Base-by-base conservation (phyloP, 768 basidiomycete genomes). In the Trametes sanguinea region DNA sequence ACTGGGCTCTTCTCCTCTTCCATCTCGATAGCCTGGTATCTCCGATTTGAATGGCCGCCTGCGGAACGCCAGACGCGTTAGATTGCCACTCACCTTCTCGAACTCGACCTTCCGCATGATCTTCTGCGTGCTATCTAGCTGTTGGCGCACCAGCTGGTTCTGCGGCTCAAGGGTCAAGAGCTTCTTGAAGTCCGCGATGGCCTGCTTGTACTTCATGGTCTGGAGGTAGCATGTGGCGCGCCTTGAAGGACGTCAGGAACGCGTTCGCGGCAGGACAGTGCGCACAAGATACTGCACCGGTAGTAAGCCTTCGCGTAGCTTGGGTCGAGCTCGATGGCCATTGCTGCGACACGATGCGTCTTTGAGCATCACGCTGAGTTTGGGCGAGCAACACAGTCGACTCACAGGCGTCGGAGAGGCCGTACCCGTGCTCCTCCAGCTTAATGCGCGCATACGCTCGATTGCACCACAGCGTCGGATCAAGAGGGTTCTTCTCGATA, bases 381-480 rank as follows among this genome's bases (percentile, higher is more conserved):
- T 13, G 29, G 30, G 17, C 29, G 33, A 6, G n/a, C 35, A 22
- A 6, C 16, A 2, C 33, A 17, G 37, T 4, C 7, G 37, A 83
- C 89, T 73, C 69, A 95, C 94, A 85, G 44, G 94, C 86, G 78
- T 98, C 96, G 32, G 79, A 77, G 30, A 96, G 83, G 14, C 95
- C 97, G 71, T 95, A 94, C 3, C 97, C 97, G 69, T 90, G 89
- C 76, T 99, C 88, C 74, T 99, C 91, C 57, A 98, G 76, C 77
- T 92, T 97, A 75, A 95, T 93, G 53, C 96, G 85, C 13, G 92
- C 84, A 75, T 94, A 92, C 2, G 97, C 94, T 40, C 96, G 84
- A 76, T 98, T 98, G 72, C 90, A 95, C 90, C 92, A 98, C 54
- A 96, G 75, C 13, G 94, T 95, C 54, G 94, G 78, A 68, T 98